phyloP scores from a whole-genome alignment of 768 basidiomycete species.

The Leccinum obscurum region DNA sequence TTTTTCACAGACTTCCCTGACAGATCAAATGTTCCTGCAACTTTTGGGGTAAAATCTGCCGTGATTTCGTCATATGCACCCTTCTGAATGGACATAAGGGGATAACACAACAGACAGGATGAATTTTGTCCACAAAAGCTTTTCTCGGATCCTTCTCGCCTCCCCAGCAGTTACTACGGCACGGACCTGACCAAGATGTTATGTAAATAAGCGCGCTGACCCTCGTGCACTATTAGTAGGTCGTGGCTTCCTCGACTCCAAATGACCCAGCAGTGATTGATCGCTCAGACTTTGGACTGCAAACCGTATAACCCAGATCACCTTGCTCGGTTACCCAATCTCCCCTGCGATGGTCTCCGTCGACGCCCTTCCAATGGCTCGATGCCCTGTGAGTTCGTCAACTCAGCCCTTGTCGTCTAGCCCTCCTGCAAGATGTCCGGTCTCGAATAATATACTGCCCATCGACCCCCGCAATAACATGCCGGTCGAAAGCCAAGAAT shows the following conservation, averaged over 20 bases:
- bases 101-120: neutral
- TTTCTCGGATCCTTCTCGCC: neutral
- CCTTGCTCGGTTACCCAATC: neutral
- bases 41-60: neutral
- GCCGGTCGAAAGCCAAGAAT: constrained; percentile 13
- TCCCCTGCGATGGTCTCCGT: neutral
- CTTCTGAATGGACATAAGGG: no score
- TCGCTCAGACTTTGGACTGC: neutral
- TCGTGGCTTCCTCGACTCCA: neutral
- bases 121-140: neutral
- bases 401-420: neutral
- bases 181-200: neutral
- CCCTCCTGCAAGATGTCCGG: constrained; percentile 6
- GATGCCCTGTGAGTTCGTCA: constrained; percentile 4
- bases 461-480: constrained; percentile 14
- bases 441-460: neutral
- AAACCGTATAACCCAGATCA: neutral
- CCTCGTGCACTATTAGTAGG: neutral
- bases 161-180: neutral
- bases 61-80: neutral
- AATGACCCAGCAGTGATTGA: neutral
- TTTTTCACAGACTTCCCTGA: neutral
- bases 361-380: neutral
- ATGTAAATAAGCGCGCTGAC: neutral
- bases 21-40: neutral